Evolutionary conservation across 2,329 filamentous ascomycete genomes (phyloP).

Genomic region (Didymella exigua): DNA sequence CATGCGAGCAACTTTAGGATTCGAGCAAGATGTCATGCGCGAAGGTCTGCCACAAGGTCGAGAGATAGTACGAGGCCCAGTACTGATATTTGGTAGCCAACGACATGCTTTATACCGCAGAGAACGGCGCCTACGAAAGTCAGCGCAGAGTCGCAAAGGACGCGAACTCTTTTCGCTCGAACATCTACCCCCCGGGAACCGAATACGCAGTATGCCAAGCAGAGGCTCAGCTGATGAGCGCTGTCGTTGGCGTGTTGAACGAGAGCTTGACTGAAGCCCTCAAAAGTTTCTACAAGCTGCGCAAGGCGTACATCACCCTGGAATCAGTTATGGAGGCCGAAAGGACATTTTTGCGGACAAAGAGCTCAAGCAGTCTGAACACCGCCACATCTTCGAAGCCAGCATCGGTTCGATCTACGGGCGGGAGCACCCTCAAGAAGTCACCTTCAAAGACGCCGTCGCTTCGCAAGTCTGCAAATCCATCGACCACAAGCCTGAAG

Average conservation of each 20-base stretch:
- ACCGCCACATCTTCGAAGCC: slow-evolving; percentile 29
- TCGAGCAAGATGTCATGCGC: slow-evolving; percentile 89
- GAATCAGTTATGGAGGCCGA: slow-evolving; percentile 80
- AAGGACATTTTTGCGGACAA: slow-evolving; percentile 59
- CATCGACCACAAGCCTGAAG: slow-evolving; percentile 28
- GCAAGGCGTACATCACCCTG: slow-evolving; percentile 84
- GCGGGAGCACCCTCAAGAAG: slow-evolving; percentile 16
- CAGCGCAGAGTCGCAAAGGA: slow-evolving; percentile 76
- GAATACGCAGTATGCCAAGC: slow-evolving; percentile 87
- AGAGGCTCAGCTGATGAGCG: slow-evolving; percentile 85
- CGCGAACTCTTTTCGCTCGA: slow-evolving; percentile 59
- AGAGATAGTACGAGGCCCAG: neutral
- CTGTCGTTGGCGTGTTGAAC: slow-evolving; percentile 85
- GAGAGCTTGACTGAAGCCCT: slow-evolving; percentile 91
- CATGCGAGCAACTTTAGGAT: slow-evolving; percentile 83
- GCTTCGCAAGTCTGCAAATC: slow-evolving; percentile 18
- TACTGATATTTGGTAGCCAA: slow-evolving; percentile 59
- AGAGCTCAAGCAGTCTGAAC: slow-evolving; percentile 42
- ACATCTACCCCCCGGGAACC: slow-evolving; percentile 79
- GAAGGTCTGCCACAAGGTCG: slow-evolving; percentile 57
- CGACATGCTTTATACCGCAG: slow-evolving; percentile 73
- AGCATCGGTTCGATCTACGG: slow-evolving; percentile 27
- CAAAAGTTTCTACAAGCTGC: slow-evolving; percentile 88
- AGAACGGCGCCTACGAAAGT: slow-evolving; percentile 76
- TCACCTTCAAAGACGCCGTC: slow-evolving; percentile 19